Percentiles rank a stretch among this genome's conserved stretches.
phyloP scores from a whole-genome alignment of 2,329 filamentous ascomycete species.

The Dissoconium aciculare region DNA sequence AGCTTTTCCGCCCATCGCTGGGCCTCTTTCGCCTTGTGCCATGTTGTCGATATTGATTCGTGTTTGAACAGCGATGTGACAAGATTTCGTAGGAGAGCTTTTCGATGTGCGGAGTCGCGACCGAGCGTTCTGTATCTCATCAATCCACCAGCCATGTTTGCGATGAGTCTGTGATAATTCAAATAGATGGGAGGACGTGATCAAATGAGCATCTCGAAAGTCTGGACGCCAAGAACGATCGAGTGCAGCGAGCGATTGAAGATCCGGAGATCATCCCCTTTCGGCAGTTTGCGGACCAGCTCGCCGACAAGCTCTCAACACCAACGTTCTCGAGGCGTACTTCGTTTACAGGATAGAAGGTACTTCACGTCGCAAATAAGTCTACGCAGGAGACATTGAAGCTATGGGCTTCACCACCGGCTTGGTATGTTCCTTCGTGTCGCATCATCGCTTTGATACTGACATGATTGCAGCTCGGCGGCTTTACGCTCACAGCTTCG shows the following conservation, averaged over 20 bases:
- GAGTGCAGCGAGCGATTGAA: too few relatives aligned
- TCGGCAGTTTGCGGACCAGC: too few relatives aligned
- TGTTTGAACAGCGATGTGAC: constrained; percentile 88
- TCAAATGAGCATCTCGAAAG: too few relatives aligned
- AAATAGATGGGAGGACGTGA: too few relatives aligned
- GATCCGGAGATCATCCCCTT: too few relatives aligned
- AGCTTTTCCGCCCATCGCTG: constrained; percentile 87
- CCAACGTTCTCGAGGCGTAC: too few relatives aligned
- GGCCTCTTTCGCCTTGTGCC: constrained; percentile 92
- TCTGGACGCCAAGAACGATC: too few relatives aligned
- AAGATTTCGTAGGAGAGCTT: constrained; percentile 86
- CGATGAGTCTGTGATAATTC: too few relatives aligned
- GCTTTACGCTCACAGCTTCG: constrained; percentile 37
- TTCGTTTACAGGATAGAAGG: too few relatives aligned
- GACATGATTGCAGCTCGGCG: constrained; percentile 30
- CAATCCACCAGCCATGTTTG: constrained; percentile 65
- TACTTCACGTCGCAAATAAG: too few relatives aligned
- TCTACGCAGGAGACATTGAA: too few relatives aligned
- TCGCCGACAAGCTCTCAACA: too few relatives aligned
- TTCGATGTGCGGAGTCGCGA: constrained; percentile 72
- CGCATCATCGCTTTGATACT: not conserved
- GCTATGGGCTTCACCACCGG: constrained; percentile 37
- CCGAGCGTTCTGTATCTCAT: constrained; percentile 81
- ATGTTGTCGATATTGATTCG: constrained; percentile 89
- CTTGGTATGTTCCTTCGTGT: constrained; percentile 28